phyloP scores from a whole-genome alignment of 2,329 filamentous ascomycete species.

The Botrytis porri region DNA sequence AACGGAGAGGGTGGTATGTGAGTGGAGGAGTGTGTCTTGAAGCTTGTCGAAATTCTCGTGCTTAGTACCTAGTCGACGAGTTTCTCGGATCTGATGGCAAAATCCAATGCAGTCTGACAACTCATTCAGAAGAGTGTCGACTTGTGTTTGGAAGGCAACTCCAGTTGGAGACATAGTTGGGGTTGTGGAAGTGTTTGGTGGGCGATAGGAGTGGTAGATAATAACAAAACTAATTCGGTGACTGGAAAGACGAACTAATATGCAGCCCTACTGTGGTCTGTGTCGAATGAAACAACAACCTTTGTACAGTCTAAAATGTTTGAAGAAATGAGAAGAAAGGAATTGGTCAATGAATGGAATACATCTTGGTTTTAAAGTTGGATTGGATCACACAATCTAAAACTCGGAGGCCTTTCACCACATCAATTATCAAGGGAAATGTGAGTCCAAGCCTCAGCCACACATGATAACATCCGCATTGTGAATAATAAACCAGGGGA shows the following conservation, averaged over 20 bases:
- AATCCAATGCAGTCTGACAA: slow-evolving; percentile 9
- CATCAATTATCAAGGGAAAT: not conserved
- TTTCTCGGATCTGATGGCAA: slow-evolving; percentile 12
- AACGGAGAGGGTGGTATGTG: not conserved
- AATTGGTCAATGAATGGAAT: slow-evolving; percentile 8
- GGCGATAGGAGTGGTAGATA: not conserved
- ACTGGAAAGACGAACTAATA: slow-evolving; percentile 1
- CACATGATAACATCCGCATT: not conserved
- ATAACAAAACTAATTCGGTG: not conserved
- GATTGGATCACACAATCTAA: not conserved
- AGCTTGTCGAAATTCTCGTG: slow-evolving; percentile 16
- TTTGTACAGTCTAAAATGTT: not conserved
- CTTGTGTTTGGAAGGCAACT: not conserved
- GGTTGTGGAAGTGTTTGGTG: not conserved
- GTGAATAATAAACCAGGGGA: not conserved
- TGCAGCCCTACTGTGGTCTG: not conserved
- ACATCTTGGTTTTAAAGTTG: slow-evolving; percentile 13
- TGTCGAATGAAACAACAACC: not conserved
- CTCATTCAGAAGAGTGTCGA: slow-evolving; percentile 8
- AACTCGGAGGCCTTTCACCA: not conserved
- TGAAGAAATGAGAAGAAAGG: not conserved
- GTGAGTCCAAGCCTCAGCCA: slow-evolving; percentile 8
- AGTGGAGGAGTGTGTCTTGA: not conserved
- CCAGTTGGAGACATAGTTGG: slow-evolving; percentile 12
- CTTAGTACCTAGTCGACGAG: slow-evolving; percentile 11